phyloP scores from a whole-genome alignment of 371 early-diverging fungal species.

The Thermomucor indicae-seudaticae region DNA sequence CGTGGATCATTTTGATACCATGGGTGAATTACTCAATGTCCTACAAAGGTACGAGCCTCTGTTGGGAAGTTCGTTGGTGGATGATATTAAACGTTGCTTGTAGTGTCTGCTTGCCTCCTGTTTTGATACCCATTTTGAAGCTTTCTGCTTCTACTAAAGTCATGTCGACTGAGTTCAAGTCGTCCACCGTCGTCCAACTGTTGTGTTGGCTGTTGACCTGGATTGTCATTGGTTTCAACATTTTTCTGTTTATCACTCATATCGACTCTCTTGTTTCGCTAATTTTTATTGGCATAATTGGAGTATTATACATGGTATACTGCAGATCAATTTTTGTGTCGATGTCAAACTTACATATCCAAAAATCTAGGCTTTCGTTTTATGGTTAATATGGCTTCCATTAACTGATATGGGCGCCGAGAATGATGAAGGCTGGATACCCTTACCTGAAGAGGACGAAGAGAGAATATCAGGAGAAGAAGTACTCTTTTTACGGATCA shows the following conservation, averaged over 20 bases:
- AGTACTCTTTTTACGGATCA: background rate
- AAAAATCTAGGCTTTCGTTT: slow-evolving; percentile 10
- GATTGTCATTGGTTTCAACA: slow-evolving; percentile 53
- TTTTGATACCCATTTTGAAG: slow-evolving; percentile 68
- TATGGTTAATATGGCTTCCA: slow-evolving; percentile 17
- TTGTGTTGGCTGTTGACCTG: slow-evolving; percentile 38
- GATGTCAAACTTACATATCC: background rate
- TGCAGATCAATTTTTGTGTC: background rate
- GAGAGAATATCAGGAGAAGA: no score
- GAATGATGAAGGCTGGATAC: slow-evolving; percentile 15
- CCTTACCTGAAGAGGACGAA: slow-evolving; percentile 3
- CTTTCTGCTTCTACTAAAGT: slow-evolving; percentile 47
- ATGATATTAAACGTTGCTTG: background rate
- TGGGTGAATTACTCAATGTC: slow-evolving; percentile 68
- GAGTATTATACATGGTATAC: slow-evolving; percentile 14
- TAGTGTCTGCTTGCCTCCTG: slow-evolving; percentile 67
- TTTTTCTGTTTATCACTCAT: slow-evolving; percentile 45
- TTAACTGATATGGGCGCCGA: slow-evolving; percentile 3
- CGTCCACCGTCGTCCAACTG: slow-evolving; percentile 17
- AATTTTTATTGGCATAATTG: slow-evolving; percentile 9
- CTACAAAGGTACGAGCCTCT: slow-evolving; percentile 36
- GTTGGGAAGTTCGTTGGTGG: background rate
- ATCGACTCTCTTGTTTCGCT: slow-evolving; percentile 6
- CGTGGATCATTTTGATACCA: slow-evolving; percentile 56
- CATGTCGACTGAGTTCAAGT: slow-evolving; percentile 46